Evolutionary conservation across 108 stramenopile genomes (phyloP), one percentile per base, ranked within the genome.

Genomic region (Nannochloropsis oceanica): DNA sequence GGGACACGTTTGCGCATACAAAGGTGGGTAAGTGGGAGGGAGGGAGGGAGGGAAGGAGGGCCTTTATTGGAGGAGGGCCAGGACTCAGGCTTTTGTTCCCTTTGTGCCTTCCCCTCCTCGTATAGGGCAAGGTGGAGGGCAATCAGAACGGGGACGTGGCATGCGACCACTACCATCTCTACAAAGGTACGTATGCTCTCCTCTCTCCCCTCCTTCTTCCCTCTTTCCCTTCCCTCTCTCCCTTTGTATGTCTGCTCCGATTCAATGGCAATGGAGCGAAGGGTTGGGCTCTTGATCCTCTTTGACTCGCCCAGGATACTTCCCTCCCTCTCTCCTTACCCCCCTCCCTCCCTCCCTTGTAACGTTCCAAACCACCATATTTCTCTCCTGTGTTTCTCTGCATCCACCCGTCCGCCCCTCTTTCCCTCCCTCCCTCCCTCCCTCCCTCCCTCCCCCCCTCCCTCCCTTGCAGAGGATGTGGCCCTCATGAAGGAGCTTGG

Each of bases 141-240:
- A 91, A 91, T 11, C 92, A 93, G 81, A 92, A 84, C 12, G 97
- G 94, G 8, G 92, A 95, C 80, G 90, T 96, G 8, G 94, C 95
- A 0, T 93, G 92, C 90, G 96, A 98, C 89, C 94, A 94, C 80
- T 98, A 96, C 85, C 94, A 98, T 90, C 80, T 25, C 25, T 26
- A 26, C 13, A 27, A 81, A 81, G 80, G 26, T 81, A 27, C 8
- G 34, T 34, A 34, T 3, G 34, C 34, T 34, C 5, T 5, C 34
- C 5, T 5, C 34, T 5, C 34, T 34, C 34, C 5, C 5, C 34
- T 5, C 34, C 5, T 5, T 5, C 34, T 34, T 34, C 34, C 34
- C 34, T 5, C 34, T 7, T 2, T 73, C 73, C 18, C 18, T n/a
- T n/a, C n/a, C 18, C 5, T 73, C 22, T 2, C 7, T 20, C 73